phyloP scores from a whole-genome alignment of 768 basidiomycete genomes.

The Solioccasus polychromus region DNA sequence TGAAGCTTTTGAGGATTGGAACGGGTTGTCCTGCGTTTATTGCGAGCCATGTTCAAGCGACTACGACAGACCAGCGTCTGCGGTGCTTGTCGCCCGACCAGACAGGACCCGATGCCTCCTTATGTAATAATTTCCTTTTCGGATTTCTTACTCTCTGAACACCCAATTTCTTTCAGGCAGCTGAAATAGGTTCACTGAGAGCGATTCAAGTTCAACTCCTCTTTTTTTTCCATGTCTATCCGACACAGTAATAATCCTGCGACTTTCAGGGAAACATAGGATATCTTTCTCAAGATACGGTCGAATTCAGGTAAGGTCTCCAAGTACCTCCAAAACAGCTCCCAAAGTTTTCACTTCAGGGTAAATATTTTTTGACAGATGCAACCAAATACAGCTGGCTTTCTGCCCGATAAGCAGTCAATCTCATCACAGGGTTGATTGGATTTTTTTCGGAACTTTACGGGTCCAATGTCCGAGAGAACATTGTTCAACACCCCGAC shows the following conservation, averaged over 20 bases:
- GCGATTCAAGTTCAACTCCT: too few species aligned
- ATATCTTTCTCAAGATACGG: too few species aligned
- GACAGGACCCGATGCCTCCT: slow-evolving; percentile 5
- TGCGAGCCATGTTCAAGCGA: slow-evolving; percentile 38
- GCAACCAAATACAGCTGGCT: too few species aligned
- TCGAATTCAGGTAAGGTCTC: background rate
- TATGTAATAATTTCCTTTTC: slow-evolving; percentile 29
- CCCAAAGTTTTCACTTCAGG: background rate
- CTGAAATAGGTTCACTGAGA: too few species aligned
- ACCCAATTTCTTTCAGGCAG: too few species aligned
- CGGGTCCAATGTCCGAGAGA: too few species aligned
- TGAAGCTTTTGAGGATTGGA: slow-evolving; percentile 35
- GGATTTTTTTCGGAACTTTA: background rate
- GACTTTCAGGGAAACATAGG: too few species aligned
- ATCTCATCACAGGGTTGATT: background rate
- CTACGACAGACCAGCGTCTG: slow-evolving; percentile 7
- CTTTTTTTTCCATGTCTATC: too few species aligned
- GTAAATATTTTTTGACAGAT: background rate
- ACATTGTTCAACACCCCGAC: background rate
- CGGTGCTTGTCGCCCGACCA: slow-evolving; percentile 10
- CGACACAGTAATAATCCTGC: too few species aligned
- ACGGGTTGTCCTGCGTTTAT: slow-evolving; percentile 43
- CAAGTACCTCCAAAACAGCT: too few species aligned
- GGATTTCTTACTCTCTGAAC: too few species aligned
- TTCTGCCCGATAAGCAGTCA: background rate